phyloP scores from a whole-genome alignment of 148 eudicot species.

The Silene latifolia region DNA sequence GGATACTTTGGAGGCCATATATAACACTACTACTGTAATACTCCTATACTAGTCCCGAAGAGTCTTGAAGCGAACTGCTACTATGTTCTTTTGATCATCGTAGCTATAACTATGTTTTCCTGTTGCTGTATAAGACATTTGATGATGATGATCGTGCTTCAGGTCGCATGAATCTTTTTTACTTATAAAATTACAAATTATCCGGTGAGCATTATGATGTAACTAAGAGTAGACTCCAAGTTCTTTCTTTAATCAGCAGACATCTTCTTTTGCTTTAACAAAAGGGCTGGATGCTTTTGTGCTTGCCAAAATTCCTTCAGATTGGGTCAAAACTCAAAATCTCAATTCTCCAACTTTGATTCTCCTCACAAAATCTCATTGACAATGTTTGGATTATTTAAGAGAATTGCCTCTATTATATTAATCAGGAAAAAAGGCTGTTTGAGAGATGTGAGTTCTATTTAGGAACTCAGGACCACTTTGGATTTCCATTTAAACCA shows the following conservation, averaged over 20 bases:
- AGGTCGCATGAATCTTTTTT: background rate
- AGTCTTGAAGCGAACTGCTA: background rate
- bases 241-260: background rate
- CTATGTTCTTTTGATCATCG: background rate
- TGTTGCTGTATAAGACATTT: background rate
- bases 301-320: conserved; percentile 19
- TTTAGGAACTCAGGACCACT: conserved; percentile 18
- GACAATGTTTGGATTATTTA: conserved; percentile 9
- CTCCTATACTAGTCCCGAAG: background rate
- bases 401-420: conserved; percentile 8
- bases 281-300: conserved; percentile 34
- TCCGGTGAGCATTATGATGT: background rate
- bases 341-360: conserved; percentile 20
- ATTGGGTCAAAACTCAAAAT: conserved; percentile 29
- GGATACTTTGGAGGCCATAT: conserved; percentile 5
- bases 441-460: conserved; percentile 18
- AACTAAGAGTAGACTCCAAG: background rate
- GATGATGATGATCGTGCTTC: background rate
- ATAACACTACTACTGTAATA: background rate
- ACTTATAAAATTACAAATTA: background rate
- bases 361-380: conserved; percentile 24
- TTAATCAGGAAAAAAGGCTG: conserved; percentile 19
- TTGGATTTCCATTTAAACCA: conserved; percentile 14
- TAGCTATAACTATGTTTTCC: background rate
- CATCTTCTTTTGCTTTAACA: conserved; percentile 23